These are phyloP conservation scores for Scytalidium sp. DNA, from an alignment of 2,329 filamentous ascomycete species.

Conservation along the genomic window DNA sequence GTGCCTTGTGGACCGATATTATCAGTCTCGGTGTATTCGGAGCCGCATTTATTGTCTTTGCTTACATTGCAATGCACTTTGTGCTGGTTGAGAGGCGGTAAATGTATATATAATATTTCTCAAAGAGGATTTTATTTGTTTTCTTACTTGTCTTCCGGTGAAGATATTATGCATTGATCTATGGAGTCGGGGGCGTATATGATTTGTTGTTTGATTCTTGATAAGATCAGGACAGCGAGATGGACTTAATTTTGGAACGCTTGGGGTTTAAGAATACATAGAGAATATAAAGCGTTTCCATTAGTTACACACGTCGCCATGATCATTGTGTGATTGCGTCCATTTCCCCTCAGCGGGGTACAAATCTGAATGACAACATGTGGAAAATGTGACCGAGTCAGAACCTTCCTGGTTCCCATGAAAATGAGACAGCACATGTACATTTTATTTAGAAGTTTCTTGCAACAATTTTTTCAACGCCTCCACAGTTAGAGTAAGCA, in stretches of 20 bases:
- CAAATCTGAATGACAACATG: no score
- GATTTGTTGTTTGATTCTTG: background rate
- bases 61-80: slow-evolving; percentile 90
- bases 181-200: background rate
- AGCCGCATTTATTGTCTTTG: slow-evolving; percentile 77
- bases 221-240: background rate
- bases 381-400: no score
- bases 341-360: no score
- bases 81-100: slow-evolving; percentile 86
- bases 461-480: slow-evolving; percentile 56
- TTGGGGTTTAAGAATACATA: background rate
- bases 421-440: no score
- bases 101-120: slow-evolving; percentile 7
- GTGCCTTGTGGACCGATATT: slow-evolving; percentile 82
- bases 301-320: no score
- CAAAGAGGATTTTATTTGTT: background rate
- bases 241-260: background rate
- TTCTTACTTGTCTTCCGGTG: background rate
- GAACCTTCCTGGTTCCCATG: no score
- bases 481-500: slow-evolving; percentile 69
- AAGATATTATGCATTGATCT: background rate
- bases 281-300: background rate
- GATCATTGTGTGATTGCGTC: no score
- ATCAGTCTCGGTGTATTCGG: slow-evolving; percentile 80
- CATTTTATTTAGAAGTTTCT: slow-evolving; percentile 4